Evolutionary conservation across 2,329 filamentous ascomycete species (phyloP), one percentile per base, ranked within the genome.

Genomic region (Penicillium vulpinum): DNA sequence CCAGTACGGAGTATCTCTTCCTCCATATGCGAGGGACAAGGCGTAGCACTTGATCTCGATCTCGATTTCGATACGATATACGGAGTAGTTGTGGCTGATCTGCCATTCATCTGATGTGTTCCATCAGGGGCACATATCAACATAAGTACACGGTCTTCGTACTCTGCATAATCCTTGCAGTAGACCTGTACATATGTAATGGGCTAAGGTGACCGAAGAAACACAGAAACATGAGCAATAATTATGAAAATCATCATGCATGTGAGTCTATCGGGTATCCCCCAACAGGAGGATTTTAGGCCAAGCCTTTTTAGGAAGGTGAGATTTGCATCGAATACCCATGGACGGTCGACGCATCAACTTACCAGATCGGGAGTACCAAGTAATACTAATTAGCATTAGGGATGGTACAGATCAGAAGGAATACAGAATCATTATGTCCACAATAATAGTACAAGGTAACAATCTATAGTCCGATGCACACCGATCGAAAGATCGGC

Each of bases 401-500:
- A 21, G 16, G 6, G 26, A 41, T 18, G 15, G 36, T 22, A 50
- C 5, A 39, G 39, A 55, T 51, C 26, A 43, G 26, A 18, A 24
- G 6, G 24, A 16, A 44, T 46, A 40, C 21, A n/a, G 29, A 10
- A 50, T n/a, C 21, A 10, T n/a, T 7, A n/a, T 28, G 31, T n/a
- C n/a, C n/a, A n/a, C n/a, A n/a, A n/a, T n/a, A n/a, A n/a, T n/a
- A n/a, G n/a, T n/a, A n/a, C n/a, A n/a, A n/a, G n/a, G 22, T 33
- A 50, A 4, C 39, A 50, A 39, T 39, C 5, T 29, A 16, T 24
- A 51, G 26, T 51, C 28, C 38, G 36, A 46, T 24, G 44, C 29
- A 11, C n/a, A 48, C 18, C 48, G 61, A 63, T 63, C 61, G 61
- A 57, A 33, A 21, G 62, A 63, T 62, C 61, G 52, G 56, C 57